Conservation (phyloP, 371 early-diverging fungal species). For the Capillidium heterosporum region DNA sequence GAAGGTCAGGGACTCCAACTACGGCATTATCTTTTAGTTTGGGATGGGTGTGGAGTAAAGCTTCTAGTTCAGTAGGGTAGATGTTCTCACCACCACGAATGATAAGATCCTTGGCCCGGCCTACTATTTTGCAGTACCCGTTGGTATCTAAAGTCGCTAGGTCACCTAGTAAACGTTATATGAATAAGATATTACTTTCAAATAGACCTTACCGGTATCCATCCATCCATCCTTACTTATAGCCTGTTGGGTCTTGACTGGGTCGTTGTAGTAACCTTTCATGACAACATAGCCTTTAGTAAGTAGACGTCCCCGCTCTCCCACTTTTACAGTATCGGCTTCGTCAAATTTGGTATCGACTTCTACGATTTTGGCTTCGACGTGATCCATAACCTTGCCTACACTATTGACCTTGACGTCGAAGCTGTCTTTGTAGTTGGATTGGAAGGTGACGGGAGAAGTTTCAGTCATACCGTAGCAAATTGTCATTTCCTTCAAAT, state of each 20-base stretch:
- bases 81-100: constrained; percentile 28
- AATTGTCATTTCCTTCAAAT: constrained; percentile 18
- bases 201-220: constrained; percentile 23
- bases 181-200: constrained; percentile 16
- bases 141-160: constrained; percentile 18
- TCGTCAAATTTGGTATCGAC: constrained; percentile 7
- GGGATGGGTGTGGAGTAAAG: constrained; percentile 15
- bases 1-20: constrained; percentile 20
- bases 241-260: constrained; percentile 18
- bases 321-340: constrained; percentile 11
- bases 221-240: constrained; percentile 30
- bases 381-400: constrained; percentile 16
- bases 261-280: constrained; percentile 25
- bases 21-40: constrained; percentile 15
- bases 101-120: constrained; percentile 27
- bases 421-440: constrained; percentile 16
- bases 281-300: constrained; percentile 31
- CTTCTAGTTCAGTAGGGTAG: constrained; percentile 21
- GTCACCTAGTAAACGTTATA: constrained; percentile 9
- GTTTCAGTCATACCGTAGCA: constrained; percentile 23
- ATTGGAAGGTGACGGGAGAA: constrained; percentile 23
- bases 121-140: constrained; percentile 28
- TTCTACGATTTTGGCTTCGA: constrained; percentile 18
- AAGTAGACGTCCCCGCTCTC: constrained; percentile 24
- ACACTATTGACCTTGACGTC: constrained; percentile 16